A percentile compares a stretch with the other conserved stretches of the same genome.
Evolutionary conservation across 345 rosid species (phyloP).

Genomic region (Chamaenerion angustifolium): DNA sequence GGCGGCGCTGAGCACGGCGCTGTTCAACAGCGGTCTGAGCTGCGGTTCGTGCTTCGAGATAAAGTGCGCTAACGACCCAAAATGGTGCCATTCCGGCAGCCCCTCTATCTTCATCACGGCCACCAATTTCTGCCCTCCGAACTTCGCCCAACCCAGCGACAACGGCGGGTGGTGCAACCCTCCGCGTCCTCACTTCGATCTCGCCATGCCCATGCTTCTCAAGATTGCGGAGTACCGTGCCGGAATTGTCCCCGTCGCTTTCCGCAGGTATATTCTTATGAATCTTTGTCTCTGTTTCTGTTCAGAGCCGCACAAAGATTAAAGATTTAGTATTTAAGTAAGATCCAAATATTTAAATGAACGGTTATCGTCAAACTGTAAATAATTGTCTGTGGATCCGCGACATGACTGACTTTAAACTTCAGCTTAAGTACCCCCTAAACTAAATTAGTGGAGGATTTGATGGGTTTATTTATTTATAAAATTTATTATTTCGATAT

Average conservation of each 20-base stretch:
- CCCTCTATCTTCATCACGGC: conserved; percentile 57
- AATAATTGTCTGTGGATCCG: no score
- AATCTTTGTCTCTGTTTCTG: no score
- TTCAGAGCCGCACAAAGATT: no score
- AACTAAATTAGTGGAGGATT: no score
- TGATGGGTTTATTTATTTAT: no score
- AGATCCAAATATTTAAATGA: no score
- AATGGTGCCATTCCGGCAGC: conserved; percentile 53
- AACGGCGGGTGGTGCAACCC: conserved; percentile 91
- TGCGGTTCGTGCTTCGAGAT: conserved; percentile 55
- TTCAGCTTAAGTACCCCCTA: no score
- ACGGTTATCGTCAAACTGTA: no score
- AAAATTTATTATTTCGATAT: no score
- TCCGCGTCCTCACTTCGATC: conserved; percentile 63
- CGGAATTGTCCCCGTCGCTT: conserved; percentile 57
- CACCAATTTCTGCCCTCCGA: conserved; percentile 61
- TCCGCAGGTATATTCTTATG: conserved; percentile 34
- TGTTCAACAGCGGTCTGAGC: conserved; percentile 48
- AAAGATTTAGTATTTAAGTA: no score
- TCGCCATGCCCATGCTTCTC: conserved; percentile 66
- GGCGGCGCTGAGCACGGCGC: conserved; percentile 61
- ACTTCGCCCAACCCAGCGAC: conserved; percentile 41
- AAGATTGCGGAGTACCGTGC: conserved; percentile 55
- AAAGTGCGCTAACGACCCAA: conserved; percentile 35
- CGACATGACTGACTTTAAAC: no score